A percentile compares a stretch with the other conserved stretches of the same genome.
These are phyloP conservation scores for Sechiopsis laciniata DNA, from an alignment of 306 rosid genomes.

Conservation along the genomic window DNA sequence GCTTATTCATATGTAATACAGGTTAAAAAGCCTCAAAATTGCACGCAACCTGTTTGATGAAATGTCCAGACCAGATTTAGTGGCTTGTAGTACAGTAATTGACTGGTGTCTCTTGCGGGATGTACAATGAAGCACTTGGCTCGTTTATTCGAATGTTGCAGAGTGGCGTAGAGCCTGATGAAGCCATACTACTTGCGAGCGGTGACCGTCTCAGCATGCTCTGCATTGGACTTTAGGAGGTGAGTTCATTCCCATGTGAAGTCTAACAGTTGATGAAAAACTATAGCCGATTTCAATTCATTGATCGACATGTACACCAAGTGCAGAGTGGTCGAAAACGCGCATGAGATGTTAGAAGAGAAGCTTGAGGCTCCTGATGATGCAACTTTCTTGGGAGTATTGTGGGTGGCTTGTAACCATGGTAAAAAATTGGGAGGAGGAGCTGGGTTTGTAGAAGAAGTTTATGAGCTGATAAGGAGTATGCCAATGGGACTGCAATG, in stretches of 20 bases:
- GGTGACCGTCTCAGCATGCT: constrained; percentile 59
- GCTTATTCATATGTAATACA: constrained; percentile 60
- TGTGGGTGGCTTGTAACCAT: constrained; percentile 69
- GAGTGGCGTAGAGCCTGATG: constrained; percentile 33
- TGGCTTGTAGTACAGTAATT: too few species aligned
- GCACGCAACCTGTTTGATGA: constrained; percentile 59
- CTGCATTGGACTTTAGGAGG: constrained; percentile 53
- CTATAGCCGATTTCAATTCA: constrained; percentile 39
- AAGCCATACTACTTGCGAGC: constrained; percentile 52
- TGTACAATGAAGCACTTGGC: constrained; percentile 32
- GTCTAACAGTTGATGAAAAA: constrained; percentile 19
- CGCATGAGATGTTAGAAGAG: constrained; percentile 43
- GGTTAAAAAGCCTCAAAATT: constrained; percentile 32
- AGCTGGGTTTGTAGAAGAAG: constrained; percentile 60
- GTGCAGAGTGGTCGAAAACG: constrained; percentile 73
- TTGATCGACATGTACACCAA: constrained; percentile 67
- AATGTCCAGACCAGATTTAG: constrained; percentile 30
- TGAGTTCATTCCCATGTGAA: constrained; percentile 43
- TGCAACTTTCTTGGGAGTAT: constrained; percentile 61
- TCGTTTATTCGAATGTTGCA: constrained; percentile 47
- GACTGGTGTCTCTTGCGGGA: too few species aligned
- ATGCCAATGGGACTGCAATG: constrained; percentile 60
- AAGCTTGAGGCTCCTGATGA: constrained; percentile 43
- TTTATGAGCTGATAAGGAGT: constrained; percentile 40
- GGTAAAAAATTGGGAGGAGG: constrained; percentile 65